Conservation (phyloP, 2,329 filamentous ascomycete genomes). For the Chalaropsis thielavioides region DNA sequence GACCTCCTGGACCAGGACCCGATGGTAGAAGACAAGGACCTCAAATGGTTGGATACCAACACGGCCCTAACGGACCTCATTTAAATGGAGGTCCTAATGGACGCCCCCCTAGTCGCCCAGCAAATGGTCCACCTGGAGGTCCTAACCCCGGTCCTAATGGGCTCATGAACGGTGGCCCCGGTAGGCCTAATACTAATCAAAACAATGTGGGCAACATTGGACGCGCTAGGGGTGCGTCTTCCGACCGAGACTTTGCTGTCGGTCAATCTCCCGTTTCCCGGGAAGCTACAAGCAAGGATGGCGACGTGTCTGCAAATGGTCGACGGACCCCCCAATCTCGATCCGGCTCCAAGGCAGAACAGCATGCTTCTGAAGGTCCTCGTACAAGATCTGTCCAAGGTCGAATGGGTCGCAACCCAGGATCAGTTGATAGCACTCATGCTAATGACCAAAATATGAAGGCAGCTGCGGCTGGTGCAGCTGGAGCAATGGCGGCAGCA, state of each 20-base stretch:
- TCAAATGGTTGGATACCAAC: constrained; percentile 25
- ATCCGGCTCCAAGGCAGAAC: constrained; percentile 15
- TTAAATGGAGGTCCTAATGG: constrained; percentile 4
- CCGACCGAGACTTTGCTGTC: constrained; percentile 27
- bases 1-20: constrained; percentile 36
- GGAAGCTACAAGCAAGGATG: background rate
- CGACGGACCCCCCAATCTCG: constrained; percentile 15
- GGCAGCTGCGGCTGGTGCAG: constrained; percentile 30
- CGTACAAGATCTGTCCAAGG: constrained; percentile 16
- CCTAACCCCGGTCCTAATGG: constrained; percentile 8
- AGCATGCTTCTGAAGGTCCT: constrained; percentile 10
- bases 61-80: constrained; percentile 23
- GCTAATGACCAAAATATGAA: constrained; percentile 37
- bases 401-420: constrained; percentile 35
- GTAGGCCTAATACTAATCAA: constrained; percentile 38
- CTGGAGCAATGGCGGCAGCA: constrained; percentile 23
- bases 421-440: constrained; percentile 50
- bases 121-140: constrained; percentile 20
- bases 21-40: constrained; percentile 27
- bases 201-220: constrained; percentile 29
- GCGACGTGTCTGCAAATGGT: constrained; percentile 4
- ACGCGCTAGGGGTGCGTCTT: constrained; percentile 36
- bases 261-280: constrained; percentile 10
- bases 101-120: constrained; percentile 34
- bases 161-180: constrained; percentile 23